These are phyloP conservation scores for Cunninghamia lanceolata DNA, from an alignment of 75 land plant genomes.

Conservation along the genomic window DNA sequence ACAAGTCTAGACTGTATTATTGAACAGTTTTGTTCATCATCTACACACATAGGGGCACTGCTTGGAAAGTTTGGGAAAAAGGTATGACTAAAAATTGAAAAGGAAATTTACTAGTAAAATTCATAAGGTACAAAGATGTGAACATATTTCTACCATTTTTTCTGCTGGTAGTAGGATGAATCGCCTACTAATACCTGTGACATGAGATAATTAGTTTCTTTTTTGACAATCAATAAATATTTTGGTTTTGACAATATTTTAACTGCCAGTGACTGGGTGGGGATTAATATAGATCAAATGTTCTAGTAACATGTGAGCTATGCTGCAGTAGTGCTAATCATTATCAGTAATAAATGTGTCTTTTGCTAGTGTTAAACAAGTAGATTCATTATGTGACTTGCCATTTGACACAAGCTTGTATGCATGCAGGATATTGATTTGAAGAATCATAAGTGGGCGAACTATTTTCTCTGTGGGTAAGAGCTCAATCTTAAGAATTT, in stretches of 20 bases:
- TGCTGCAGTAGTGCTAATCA: background rate
- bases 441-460: slow-evolving; percentile 89
- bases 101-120: background rate
- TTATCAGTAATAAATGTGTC: slow-evolving; percentile 1
- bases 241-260: background rate
- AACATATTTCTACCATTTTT: background rate
- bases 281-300: background rate
- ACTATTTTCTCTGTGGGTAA: slow-evolving; percentile 95
- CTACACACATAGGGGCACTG: background rate
- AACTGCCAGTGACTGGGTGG: background rate
- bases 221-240: background rate
- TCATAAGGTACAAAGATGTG: background rate
- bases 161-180: background rate
- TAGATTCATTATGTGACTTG: background rate
- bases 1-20: background rate
- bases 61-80: background rate
- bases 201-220: background rate
- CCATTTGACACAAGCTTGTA: slow-evolving; percentile 5
- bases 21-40: background rate
- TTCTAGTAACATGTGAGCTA: background rate
- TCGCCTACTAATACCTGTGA: background rate
- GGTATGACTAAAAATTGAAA: background rate
- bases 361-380: background rate
- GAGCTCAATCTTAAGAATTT: background rate
- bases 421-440: slow-evolving; percentile 82